Base-by-base conservation (phyloP, 305 asterid genomes). In the Fraxinus angustifolia region DNA sequence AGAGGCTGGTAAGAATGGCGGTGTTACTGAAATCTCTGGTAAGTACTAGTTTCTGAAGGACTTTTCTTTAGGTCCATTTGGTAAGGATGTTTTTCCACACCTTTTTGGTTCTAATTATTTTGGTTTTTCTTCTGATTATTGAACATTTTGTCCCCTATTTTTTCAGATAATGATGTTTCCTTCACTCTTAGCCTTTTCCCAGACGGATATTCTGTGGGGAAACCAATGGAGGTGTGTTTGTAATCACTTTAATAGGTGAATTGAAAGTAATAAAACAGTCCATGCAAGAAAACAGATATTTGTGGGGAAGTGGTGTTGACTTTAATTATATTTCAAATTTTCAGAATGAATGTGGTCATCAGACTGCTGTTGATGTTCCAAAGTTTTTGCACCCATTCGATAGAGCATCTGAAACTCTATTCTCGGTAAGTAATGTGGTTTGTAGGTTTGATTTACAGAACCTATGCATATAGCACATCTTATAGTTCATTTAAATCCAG, bases 381-480 rank as follows among this genome's bases (percentile, higher is more conserved):
- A 94, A 93, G 88, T 82, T 87, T 40, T 85, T 96, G 84, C 99
- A 91, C 84, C 98, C 98, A 42, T 96, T 92, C 82, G 98, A 94
- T 79, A 89, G 98, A 89, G 89, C 97, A 81, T 93, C 99, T 0
- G 99, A 94, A 88, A 82, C 93, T 83, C 93, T 96, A 48, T 94
- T 96, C 84, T 92, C 97, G 80, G 99, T 96, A 83, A 84, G 94
- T 90, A 76, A 76, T 82, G 30, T 50, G 36, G 36, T 56, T 79
- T 70, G 33, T 26, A 40, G 77, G 14, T 31, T 82, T 58, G 60
- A 34, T 53, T 76, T 34, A 60, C 17, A 33, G 38, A 75, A 12
- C 83, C 48, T 83, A 76, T 70, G 28, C 42, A 45, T 50, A 33
- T 68, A 50, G 82, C 81, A 78, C 75, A 17, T 71, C 60, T 68